Percentiles rank a stretch among this genome's conserved stretches.
Evolutionary conservation across 2,329 filamentous ascomycete species (phyloP).

Genomic region (Diaporthe ampelina): DNA sequence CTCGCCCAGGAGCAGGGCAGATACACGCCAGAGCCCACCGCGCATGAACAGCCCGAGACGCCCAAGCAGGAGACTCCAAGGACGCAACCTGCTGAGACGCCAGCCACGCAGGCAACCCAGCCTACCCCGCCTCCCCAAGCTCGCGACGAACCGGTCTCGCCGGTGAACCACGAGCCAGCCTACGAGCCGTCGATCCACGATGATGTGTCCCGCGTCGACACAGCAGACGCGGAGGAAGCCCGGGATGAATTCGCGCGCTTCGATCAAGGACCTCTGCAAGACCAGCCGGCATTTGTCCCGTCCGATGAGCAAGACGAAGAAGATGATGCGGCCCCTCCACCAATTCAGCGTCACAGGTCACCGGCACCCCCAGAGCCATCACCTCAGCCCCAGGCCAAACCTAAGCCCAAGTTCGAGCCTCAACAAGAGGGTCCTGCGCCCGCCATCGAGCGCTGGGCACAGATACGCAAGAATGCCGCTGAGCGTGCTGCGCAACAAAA

Average conservation of each 20-base stretch:
- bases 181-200: slow-evolving; percentile 63
- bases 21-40: slow-evolving; percentile 3
- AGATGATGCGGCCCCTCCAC: slow-evolving; percentile 64
- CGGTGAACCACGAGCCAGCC: slow-evolving; percentile 49
- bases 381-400: slow-evolving; percentile 49
- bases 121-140: slow-evolving; percentile 43
- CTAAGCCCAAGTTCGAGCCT: slow-evolving; percentile 45
- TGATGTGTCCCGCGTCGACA: slow-evolving; percentile 71
- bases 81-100: slow-evolving; percentile 23
- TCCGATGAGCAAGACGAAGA: slow-evolving; percentile 59
- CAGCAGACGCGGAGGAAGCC: slow-evolving; percentile 70
- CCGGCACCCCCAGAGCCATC: slow-evolving; percentile 50
- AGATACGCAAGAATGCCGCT: slow-evolving; percentile 94
- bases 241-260: slow-evolving; percentile 76
- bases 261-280: slow-evolving; percentile 88
- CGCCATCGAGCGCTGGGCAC: slow-evolving; percentile 88
- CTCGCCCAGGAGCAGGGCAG: slow-evolving; percentile 55
- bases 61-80: slow-evolving; percentile 36
- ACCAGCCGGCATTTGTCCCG: slow-evolving; percentile 86
- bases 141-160: slow-evolving; percentile 42
- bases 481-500: slow-evolving; percentile 68
- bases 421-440: slow-evolving; percentile 50
- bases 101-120: slow-evolving; percentile 21
- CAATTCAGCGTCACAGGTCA: slow-evolving; percentile 61
- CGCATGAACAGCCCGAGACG: slow-evolving; percentile 34